Evolutionary conservation across 805 yeast species (phyloP).

Genomic region (Schwanniomyces occidentalis): DNA sequence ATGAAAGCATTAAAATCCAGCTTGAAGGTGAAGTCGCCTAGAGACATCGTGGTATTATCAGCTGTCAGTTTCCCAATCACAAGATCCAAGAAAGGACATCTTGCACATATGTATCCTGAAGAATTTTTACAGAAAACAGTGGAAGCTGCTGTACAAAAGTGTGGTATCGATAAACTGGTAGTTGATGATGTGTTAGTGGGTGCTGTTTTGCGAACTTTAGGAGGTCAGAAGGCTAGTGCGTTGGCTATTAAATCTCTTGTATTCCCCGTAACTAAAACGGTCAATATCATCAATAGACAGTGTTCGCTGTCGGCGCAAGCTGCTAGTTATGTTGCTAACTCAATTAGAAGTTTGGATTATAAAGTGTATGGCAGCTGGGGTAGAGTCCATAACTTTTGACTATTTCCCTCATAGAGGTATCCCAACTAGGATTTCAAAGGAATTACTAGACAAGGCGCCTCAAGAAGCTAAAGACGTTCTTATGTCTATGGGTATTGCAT

Average conservation of each 20-base stretch:
- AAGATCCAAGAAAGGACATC: constrained; percentile 35
- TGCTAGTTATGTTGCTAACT: constrained; percentile 29
- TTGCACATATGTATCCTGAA: constrained; percentile 35
- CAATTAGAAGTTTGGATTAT: constrained; percentile 30
- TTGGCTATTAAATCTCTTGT: constrained; percentile 33
- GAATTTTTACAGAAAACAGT: constrained; percentile 31
- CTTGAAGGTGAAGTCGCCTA: constrained; percentile 19
- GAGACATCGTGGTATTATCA: constrained; percentile 36
- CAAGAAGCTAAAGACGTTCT: constrained; percentile 27
- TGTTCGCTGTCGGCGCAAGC: constrained; percentile 44
- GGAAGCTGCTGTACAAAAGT: constrained; percentile 24
- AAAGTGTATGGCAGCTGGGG: constrained; percentile 41
- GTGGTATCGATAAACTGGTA: constrained; percentile 21
- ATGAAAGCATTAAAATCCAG: background rate
- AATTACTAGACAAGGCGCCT: constrained; percentile 14
- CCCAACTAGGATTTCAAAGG: constrained; percentile 28
- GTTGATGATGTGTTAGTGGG: constrained; percentile 40
- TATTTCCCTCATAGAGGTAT: constrained; percentile 42
- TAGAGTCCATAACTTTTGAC: constrained; percentile 43
- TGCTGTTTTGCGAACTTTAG: constrained; percentile 35
- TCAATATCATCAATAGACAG: constrained; percentile 37
- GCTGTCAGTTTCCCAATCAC: constrained; percentile 39
- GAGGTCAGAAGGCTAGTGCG: constrained; percentile 40
- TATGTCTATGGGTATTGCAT: constrained; percentile 33
- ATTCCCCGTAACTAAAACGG: constrained; percentile 33